Conservation (phyloP, 139 green algal species). For the Klebsormidium nitens region DNA sequence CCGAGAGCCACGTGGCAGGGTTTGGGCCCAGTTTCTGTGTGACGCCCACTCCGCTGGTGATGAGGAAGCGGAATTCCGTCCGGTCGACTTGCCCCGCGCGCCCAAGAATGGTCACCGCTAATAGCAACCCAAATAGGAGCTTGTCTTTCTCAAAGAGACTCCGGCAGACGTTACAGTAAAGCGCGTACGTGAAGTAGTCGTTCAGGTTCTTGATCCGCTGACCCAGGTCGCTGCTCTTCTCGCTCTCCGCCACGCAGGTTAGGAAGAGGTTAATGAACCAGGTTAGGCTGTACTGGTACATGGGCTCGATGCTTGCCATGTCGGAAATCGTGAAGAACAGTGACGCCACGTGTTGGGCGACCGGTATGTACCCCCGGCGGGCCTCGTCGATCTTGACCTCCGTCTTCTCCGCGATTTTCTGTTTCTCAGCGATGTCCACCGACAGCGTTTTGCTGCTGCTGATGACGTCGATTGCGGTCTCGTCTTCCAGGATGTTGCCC, state of each 20-base stretch:
- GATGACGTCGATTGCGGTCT: constrained; percentile 69
- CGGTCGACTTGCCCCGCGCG: constrained; percentile 46
- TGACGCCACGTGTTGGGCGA: constrained; percentile 25
- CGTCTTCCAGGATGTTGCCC: constrained; percentile 79
- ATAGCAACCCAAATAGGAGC: constrained; percentile 66
- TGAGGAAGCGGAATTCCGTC: constrained; percentile 64
- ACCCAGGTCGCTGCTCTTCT: constrained; percentile 14
- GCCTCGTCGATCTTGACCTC: constrained; percentile 43
- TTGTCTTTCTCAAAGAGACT: constrained; percentile 81
- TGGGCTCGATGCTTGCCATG: constrained; percentile 45
- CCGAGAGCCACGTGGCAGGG: constrained; percentile 50
- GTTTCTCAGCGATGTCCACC: constrained; percentile 70
- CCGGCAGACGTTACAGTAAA: constrained; percentile 51
- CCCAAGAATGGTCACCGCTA: constrained; percentile 54
- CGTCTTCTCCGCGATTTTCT: constrained; percentile 48
- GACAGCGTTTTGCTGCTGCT: constrained; percentile 57
- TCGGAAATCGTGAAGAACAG: constrained; percentile 49
- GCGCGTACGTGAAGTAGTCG: constrained; percentile 41
- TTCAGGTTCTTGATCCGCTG: constrained; percentile 34
- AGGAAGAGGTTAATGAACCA: constrained; percentile 47
- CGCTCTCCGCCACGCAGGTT: constrained; percentile 15
- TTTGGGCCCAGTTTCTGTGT: constrained; percentile 41
- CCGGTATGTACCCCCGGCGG: constrained; percentile 39
- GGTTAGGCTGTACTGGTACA: constrained; percentile 50
- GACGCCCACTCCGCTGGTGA: constrained; percentile 59